Evolutionary conservation across 805 yeast genomes (phyloP).

Genomic region (Lipomyces japonicus): DNA sequence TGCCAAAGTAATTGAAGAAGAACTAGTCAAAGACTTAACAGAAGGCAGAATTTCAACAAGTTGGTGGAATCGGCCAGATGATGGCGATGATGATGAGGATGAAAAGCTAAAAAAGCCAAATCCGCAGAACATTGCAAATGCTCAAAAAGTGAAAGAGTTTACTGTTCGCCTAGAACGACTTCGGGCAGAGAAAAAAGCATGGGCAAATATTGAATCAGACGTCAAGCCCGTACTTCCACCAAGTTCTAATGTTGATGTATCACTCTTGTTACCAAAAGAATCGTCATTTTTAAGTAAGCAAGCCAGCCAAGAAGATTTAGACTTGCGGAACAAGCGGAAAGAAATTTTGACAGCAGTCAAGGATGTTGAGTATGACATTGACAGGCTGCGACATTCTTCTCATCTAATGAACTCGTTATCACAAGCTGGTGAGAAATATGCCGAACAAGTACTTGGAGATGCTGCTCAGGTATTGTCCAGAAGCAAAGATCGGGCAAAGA

Average conservation of each 20-base stretch:
- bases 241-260: slow-evolving; percentile 22
- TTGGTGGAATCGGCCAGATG: slow-evolving; percentile 55
- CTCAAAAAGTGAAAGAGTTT: slow-evolving; percentile 47
- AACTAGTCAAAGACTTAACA: slow-evolving; percentile 53
- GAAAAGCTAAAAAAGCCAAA: slow-evolving; percentile 44
- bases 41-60: slow-evolving; percentile 60
- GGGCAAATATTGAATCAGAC: slow-evolving; percentile 15
- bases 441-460: slow-evolving; percentile 5
- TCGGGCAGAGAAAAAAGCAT: slow-evolving; percentile 24
- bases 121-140: slow-evolving; percentile 54
- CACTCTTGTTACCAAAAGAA: slow-evolving; percentile 23
- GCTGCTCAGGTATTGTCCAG: slow-evolving; percentile 4
- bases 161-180: slow-evolving; percentile 42
- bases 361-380: slow-evolving; percentile 25
- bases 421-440: slow-evolving; percentile 28
- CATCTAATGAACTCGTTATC: slow-evolving; percentile 30
- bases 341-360: slow-evolving; percentile 29
- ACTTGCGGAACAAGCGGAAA: slow-evolving; percentile 31
- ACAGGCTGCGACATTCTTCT: slow-evolving; percentile 27
- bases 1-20: slow-evolving; percentile 63
- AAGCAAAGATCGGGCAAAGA: slow-evolving; percentile 6
- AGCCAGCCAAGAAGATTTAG: slow-evolving; percentile 22
- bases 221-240: slow-evolving; percentile 21
- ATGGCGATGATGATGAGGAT: slow-evolving; percentile 34
- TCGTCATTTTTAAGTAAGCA: slow-evolving; percentile 39